Evolutionary conservation across 805 yeast species (phyloP), one percentile per base, ranked within the genome.

Genomic region (Ogataea pini): DNA sequence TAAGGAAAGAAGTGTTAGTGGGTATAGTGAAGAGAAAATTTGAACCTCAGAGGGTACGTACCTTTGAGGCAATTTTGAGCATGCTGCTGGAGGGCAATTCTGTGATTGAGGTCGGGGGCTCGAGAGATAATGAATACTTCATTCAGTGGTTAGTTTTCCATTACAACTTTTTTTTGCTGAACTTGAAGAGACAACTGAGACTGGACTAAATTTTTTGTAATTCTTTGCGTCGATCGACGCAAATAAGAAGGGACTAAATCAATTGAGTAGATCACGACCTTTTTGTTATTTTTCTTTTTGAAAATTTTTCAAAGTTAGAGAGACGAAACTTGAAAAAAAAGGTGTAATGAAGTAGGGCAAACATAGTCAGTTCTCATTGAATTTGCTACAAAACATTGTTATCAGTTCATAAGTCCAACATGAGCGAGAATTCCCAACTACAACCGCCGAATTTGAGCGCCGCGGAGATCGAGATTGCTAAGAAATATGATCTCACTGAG

Each of bases 401-500:
- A 17, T 36, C 20, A 19, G 40, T 36, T 14, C 17, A 14, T 19
- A 10, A 4, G 3, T 19, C 28, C 17, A 31, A 6, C 29, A 41
- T 41, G 44, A 41, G 44, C 44, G 44, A 41, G 19, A 20, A 36
- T 13, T 41, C 44, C 27, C 44, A 41, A 31, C 19, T 49, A 9
- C 54, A 47, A 37, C 47, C 39, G 32, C 50, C 49, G 31, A 52
- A 59, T 42, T 50, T 62, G n/a, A 57, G 66, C 25, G 51, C 59
- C 9, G 60, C 61, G 29, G 76, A 75, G 55, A 57, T 71, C 36
- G 73, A 62, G 39, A 61, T 72, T 46, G 79, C 79, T 19, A 71
- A 72, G 52, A 61, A 75, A 54, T 77, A 76, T 63, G 86, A 82
- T 57, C 65, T 82, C 60, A 77, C 85, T 8, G 68, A 70, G 44